phyloP scores from a whole-genome alignment of 2,329 filamentous ascomycete genomes.

The Mycosphaerella sp. region DNA sequence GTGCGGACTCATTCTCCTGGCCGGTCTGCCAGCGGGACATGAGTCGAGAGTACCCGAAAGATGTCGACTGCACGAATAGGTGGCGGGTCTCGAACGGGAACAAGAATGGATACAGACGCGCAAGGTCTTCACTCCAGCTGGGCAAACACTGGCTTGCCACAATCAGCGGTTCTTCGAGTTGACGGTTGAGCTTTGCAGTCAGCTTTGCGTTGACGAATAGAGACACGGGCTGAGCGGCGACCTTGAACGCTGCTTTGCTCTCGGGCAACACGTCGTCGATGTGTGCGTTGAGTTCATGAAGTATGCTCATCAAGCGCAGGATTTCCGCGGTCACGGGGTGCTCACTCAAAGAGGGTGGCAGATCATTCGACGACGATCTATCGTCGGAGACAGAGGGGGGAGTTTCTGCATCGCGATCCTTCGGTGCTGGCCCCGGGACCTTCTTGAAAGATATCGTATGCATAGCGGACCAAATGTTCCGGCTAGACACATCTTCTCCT shows the following conservation, averaged over 20 bases:
- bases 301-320: constrained; percentile 75
- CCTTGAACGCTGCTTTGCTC: constrained; percentile 55
- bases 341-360: constrained; percentile 74
- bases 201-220: constrained; percentile 99
- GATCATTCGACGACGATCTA: constrained; percentile 46
- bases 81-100: constrained; percentile 98
- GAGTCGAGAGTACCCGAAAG: constrained; percentile 93
- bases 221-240: constrained; percentile 75
- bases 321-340: constrained; percentile 82
- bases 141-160: constrained; percentile 95
- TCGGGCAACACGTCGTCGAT: constrained; percentile 84
- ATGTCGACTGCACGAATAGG: constrained; percentile 93
- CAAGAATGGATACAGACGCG: constrained; percentile 88
- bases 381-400: constrained; percentile 50
- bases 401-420: constrained; percentile 54
- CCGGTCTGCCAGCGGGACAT: constrained; percentile 97
- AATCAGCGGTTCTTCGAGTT: constrained; percentile 91
- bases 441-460: constrained; percentile 90
- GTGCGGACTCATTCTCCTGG: constrained; percentile 73
- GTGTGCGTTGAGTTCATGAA: constrained; percentile 89
- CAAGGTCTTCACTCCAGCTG: constrained; percentile 91
- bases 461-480: constrained; percentile 82
- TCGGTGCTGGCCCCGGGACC: constrained; percentile 72
- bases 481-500: constrained; percentile 58
- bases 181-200: constrained; percentile 93